Base-by-base conservation (phyloP, 371 early-diverging fungal genomes). In the Syncephalastrum racemosum region DNA sequence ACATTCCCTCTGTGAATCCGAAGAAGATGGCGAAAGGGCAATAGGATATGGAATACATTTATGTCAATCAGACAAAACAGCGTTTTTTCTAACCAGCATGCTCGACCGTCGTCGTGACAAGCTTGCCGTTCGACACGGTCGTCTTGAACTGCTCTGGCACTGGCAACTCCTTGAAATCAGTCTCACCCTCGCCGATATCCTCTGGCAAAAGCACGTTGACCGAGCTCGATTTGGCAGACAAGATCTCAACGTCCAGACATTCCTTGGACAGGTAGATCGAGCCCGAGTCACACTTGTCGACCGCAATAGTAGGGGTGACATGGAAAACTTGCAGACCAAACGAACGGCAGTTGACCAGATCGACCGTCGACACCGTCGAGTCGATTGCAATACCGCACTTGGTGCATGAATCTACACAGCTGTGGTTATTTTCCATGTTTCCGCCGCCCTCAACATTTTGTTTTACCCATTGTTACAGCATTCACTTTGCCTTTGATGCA, bases 111-210 rank as follows among this genome's bases (percentile, higher is more conserved):
- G 75, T 78, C 41, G 96, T 95, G 22, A 87, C 80, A 8, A 95
- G 74, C 67, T 85, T 87, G 46, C 94, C 93, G 58, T 89, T 69
- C 45, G 85, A 81, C 66, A 93, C 77, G 18, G 90, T 84, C 15
- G 91, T 94, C 81, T 93, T 90, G 62, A 95, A 83, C 77, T 97
- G 97, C 70, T 98, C 98, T 46, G 95, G 88, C 13, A 98, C 80
- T 36, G 95, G 87, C 49, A 83, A 68, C 80, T 98, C 98, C 31
- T 79, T 83, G 59, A 72, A 94, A 47, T 95, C 95, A 16, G 83
- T 87, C 47, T 84, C 87, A 7, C 84, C 91, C 19, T 80, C 79
- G 10, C 79, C 79, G n/a, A 65, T 66, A n/a, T 77, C 77, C 25
- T 88, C 81, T 3, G 83, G 87, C 5, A 91, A 67, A 31, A 89